Evolutionary conservation across 371 early-diverging fungal species (phyloP), one percentile per base, ranked within the genome.

Genomic region (Apophysomyces sp.): DNA sequence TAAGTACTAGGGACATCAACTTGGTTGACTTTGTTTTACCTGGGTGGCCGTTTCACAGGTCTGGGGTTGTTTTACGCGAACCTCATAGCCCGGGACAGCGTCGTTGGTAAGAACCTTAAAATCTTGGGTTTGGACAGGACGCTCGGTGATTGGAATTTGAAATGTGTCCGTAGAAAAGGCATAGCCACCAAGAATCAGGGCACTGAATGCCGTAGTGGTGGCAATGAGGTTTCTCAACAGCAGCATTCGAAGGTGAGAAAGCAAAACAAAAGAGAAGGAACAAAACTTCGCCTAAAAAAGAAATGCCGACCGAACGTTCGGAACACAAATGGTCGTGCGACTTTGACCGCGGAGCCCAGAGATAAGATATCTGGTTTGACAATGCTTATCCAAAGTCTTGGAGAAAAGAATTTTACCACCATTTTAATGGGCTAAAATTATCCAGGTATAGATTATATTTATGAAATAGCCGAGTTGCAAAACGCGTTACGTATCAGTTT

Each of bases 1-100:
- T n/a, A n/a, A n/a, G n/a, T n/a, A n/a, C n/a, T n/a, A n/a, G n/a
- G n/a, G n/a, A n/a, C n/a, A n/a, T n/a, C n/a, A n/a, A n/a, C n/a
- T n/a, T n/a, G n/a, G n/a, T n/a, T n/a, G n/a, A n/a, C n/a, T n/a
- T 27, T 34, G n/a, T 57, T 55, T 29, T 69, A 75, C 76, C 66
- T 71, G 73, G 24, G 66, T 61, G 15, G 63, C 71, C 16, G 63
- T 37, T 58, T 78, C 76, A 56, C 78, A 78, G n/a, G 70, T 62
- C 31, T 51, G 13, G 3, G 69, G 71, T 51, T 66, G 41, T 41
- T 73, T 75, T 28, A 71, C 63, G 52, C 76, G 71, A 31, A 71
- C 68, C 16, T 62, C 52, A 44, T 76, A 72, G 7, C 67, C 66
- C 24, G 67, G 34, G 1, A 68, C 52, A 6, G 58, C 39, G 31